Evolutionary conservation across 352 stramenopile species (phyloP).

Genomic region (Globisporangium viniferum): DNA sequence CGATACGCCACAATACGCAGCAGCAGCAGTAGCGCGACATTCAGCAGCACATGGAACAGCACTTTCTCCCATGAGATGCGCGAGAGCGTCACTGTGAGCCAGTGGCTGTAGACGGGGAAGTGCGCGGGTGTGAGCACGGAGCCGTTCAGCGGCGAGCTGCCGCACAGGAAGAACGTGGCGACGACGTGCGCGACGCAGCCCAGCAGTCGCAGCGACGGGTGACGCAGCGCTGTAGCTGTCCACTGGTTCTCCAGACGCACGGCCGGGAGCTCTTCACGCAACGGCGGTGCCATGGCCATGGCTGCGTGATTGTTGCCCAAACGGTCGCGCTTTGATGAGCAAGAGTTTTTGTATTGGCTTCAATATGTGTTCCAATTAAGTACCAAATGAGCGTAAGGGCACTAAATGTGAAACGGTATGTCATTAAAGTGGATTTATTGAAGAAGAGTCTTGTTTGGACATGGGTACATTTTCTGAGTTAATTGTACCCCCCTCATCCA

Average conservation of each 20-base stretch:
- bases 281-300: not conserved
- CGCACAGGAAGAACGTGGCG: conserved; percentile 34
- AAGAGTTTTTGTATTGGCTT: not conserved
- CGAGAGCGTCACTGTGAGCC: conserved; percentile 21
- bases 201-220: conserved; percentile 34
- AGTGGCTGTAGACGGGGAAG: conserved; percentile 42
- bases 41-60: conserved; percentile 28
- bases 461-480: conserved; percentile 3
- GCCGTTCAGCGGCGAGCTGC: conserved; percentile 39
- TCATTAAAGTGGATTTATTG: not conserved
- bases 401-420: not conserved
- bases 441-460: not conserved
- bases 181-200: conserved; percentile 31
- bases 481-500: not conserved
- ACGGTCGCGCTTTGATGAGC: not conserved
- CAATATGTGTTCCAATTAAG: not conserved
- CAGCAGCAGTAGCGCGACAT: conserved; percentile 20
- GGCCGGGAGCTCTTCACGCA: not conserved
- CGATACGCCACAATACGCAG: conserved; percentile 43
- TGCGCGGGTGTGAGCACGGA: conserved; percentile 24
- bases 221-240: conserved; percentile 37
- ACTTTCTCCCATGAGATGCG: conserved; percentile 27
- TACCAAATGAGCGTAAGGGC: not conserved
- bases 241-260: conserved; percentile 39
- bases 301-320: not conserved